phyloP scores from a whole-genome alignment of 345 rosid genomes.

The Syzygium grande region DNA sequence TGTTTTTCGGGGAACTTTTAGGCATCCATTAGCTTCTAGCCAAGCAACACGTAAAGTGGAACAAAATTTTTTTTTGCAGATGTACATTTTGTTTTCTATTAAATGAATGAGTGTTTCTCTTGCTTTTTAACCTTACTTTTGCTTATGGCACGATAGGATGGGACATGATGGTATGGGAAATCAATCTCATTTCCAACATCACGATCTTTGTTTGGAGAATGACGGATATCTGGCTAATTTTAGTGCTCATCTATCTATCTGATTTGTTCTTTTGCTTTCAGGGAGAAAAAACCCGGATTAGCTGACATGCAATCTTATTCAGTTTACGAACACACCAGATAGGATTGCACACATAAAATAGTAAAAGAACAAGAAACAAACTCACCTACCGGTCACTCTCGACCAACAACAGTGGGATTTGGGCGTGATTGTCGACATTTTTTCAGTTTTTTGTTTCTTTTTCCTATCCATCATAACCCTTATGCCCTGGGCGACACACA shows the following conservation, averaged over 20 bases:
- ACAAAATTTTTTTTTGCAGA: not conserved
- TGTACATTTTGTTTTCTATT: not conserved
- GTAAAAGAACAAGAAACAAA: not conserved
- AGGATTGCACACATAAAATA: not conserved
- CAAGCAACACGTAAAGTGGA: not conserved
- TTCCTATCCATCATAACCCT: not conserved
- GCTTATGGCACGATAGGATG: not conserved
- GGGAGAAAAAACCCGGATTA: not conserved
- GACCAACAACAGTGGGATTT: not conserved
- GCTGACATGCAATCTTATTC: not conserved
- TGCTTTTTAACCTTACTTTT: not conserved
- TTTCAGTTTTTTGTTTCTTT: not conserved
- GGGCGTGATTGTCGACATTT: not conserved
- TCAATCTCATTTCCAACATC: not conserved
- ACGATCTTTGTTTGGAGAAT: not conserved
- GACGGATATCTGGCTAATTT: not conserved
- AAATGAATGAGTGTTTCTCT: not conserved
- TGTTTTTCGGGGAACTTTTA: not conserved
- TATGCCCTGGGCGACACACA: too few species aligned
- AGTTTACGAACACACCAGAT: not conserved
- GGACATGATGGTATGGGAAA: not conserved
- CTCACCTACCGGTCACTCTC: not conserved
- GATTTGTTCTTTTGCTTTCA: not conserved
- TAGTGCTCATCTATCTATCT: not conserved
- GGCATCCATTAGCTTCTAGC: not conserved